Evolutionary conservation across 768 basidiomycete species (phyloP), one percentile per base, ranked within the genome.

Genomic region (Mycena haematopus): DNA sequence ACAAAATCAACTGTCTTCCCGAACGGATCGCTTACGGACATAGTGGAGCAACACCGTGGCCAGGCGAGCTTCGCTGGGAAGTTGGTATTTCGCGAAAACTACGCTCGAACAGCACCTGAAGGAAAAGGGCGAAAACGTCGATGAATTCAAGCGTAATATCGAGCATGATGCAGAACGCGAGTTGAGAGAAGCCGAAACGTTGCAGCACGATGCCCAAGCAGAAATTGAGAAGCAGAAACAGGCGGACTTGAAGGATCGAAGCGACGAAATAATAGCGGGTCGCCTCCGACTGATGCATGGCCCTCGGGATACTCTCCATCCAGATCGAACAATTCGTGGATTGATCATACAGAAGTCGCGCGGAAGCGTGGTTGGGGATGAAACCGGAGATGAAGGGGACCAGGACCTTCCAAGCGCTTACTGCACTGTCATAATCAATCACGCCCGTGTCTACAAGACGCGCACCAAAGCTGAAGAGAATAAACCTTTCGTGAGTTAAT

Each of bases 261-360:
- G 68, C 1, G 75, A 80, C 50, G 77, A 81, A 45, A 72, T 78
- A 66, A 81, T 82, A 24, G 71, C 76, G 10, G 70, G 66, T 84
- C 85, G 7, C 78, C 80, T 24, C 90, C 90, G 7, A 82, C 84
- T 61, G 78, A 80, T 0, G 75, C 84, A 55, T 91, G 84, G 83
- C 87, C 86, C n/a, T 83, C 83, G 92, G 91, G 21, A 80, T 92
- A 22, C 70, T 93, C 29, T 82, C 82, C 36, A 77, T 92, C 63
- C 77, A 85, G 60, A 79, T 92, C 31, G 88, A 91, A 69, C 82
- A 86, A 85, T 90, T 52, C 80, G 78, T 64, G 86, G 85, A 33
- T 77, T 92, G 68, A 85, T 86, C 68, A 74, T 88, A 14, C 82
- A 85, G 72, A 83, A 84, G 68, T 73, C 78, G 17, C 79, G 80